Evolutionary conservation across 1,284 basidiomycete species (phyloP).

Genomic region (Cutaneotrichosporon arboriforme): DNA sequence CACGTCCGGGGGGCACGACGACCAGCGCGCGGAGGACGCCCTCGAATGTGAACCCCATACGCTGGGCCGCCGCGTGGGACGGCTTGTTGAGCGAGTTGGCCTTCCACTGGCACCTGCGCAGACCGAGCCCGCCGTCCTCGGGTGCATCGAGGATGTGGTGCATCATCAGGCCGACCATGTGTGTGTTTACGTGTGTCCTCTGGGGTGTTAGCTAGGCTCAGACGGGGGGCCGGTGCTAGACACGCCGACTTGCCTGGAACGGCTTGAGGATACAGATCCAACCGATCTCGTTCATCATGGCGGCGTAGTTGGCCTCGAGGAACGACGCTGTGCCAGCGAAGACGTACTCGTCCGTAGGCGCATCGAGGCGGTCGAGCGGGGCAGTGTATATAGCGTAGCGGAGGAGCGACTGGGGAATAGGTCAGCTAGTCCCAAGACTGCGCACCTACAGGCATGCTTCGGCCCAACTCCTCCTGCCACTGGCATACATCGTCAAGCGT

Average conservation of each 20-base stretch:
- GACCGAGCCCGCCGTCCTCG: conserved; percentile 33
- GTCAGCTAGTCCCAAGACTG: background rate
- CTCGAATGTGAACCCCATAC: conserved; percentile 35
- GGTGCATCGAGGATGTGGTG: conserved; percentile 35
- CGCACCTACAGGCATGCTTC: conserved; percentile 23
- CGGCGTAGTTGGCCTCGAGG: conserved; percentile 23
- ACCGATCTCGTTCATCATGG: conserved; percentile 37
- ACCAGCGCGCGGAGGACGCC: conserved; percentile 28
- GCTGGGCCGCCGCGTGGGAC: conserved; percentile 25
- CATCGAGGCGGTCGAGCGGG: conserved; percentile 20
- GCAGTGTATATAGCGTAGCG: conserved; percentile 37
- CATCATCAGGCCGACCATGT: conserved; percentile 37
- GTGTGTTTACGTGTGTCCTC: conserved; percentile 40
- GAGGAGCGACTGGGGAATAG: conserved; percentile 1
- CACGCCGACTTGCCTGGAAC: conserved; percentile 29
- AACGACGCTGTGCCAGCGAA: conserved; percentile 36
- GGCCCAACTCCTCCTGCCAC: conserved; percentile 26
- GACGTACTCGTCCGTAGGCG: conserved; percentile 24
- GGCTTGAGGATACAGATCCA: conserved; percentile 34
- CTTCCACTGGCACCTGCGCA: conserved; percentile 40
- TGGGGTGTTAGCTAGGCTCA: conserved; percentile 7
- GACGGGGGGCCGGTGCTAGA: background rate
- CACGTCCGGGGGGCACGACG: conserved; percentile 29
- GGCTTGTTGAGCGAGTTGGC: conserved; percentile 33
- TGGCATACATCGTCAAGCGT: conserved; percentile 29